Base-by-base conservation (phyloP, 2,329 filamentous ascomycete genomes). In the Epichloe sp. region DNA sequence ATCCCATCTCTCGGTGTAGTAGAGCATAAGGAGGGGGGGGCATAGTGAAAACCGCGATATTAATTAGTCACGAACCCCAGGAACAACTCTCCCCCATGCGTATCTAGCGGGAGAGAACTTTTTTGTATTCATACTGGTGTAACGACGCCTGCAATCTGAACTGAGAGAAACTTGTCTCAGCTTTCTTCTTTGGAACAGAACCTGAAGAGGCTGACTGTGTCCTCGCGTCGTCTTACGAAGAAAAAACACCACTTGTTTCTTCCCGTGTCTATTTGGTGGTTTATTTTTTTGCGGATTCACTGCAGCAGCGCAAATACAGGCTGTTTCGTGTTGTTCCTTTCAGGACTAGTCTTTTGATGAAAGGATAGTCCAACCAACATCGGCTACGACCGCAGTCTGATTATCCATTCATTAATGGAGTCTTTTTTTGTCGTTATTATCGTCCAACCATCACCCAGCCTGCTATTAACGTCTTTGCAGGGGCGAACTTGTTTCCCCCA, bases 151-250 rank as follows among this genome's bases (percentile, higher is more conserved):
- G n/a, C 40, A 42, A 15, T 44, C 41, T 49, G 52, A 48, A 54
- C 49, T 52, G 55, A 55, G 52, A 52, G 56, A 53, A 57, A 53
- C 51, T 49, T 64, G 62, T 65, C 63, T 65, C 61, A 65, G 59
- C 59, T 57, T 55, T 52, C 35, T 14, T 11, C 37, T 55, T 53
- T 58, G 59, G 60, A 63, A 63, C 63, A 65, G 60, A 42, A 21
- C 8, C 38, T 35, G 26, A 37, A 40, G 55, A 58, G 57, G 48
- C 21, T 38, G 47, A 49, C 26, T 12, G 5, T 5, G 19, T 36
- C 21, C 36, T 47, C 49, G 26, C 14, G 50, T 56, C 43, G 49
- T 50, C 51, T 53, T 52, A 48, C 58, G 26, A 11, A 31, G 26
- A 31, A 31, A 10, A 31, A 31, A 31, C 26, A 31, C 26, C 8